These are phyloP conservation scores for Pseudogymnoascus sp. DNA, from an alignment of 2,329 filamentous ascomycete genomes.

Conservation along the genomic window DNA sequence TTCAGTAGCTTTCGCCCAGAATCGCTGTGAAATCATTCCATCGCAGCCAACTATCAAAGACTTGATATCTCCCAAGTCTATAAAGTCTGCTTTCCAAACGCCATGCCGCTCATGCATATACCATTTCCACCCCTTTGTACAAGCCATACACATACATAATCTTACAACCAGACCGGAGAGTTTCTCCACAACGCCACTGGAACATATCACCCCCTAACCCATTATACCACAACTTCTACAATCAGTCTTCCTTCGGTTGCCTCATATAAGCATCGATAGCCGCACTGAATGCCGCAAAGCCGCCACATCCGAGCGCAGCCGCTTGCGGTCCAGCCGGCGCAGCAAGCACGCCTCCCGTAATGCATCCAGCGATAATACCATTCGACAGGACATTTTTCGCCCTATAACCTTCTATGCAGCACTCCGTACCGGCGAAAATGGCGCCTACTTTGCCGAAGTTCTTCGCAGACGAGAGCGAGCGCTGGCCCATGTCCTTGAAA, in stretches of 20 bases:
- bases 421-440: constrained; percentile 88
- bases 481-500: constrained; percentile 89
- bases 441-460: constrained; percentile 94
- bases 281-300: constrained; percentile 86
- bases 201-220: neutral
- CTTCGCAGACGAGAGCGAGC: constrained; percentile 76
- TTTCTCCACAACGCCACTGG: neutral
- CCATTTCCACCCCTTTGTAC: constrained; percentile 8
- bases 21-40: constrained; percentile 2
- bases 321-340: constrained; percentile 85
- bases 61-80: constrained; percentile 1
- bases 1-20: neutral
- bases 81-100: constrained; percentile 3
- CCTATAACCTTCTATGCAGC: constrained; percentile 83
- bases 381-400: constrained; percentile 93
- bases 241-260: constrained; percentile 53
- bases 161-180: constrained; percentile 3
- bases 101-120: constrained; percentile 7
- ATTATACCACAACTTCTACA: neutral
- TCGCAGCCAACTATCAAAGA: constrained; percentile 1
- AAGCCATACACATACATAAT: constrained; percentile 8
- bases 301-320: constrained; percentile 76
- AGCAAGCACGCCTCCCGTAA: constrained; percentile 84
- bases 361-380: constrained; percentile 77
- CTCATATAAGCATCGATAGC: constrained; percentile 91